Base-by-base conservation (phyloP, 1,139 yeast genomes). In the Protomyces lactucae-debilis region DNA sequence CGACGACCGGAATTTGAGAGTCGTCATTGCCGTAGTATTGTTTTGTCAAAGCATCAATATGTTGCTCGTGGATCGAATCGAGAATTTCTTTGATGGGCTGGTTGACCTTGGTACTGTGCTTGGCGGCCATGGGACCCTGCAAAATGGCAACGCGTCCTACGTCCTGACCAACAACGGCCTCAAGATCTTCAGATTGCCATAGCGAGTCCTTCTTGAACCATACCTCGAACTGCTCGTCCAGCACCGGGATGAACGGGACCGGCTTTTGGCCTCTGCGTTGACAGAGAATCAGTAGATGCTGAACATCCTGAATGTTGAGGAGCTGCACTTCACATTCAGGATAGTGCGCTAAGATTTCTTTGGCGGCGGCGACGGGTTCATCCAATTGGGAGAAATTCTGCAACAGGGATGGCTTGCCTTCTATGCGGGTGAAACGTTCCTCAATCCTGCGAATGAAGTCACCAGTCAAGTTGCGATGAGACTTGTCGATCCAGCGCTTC, bases 61-160 rank as follows among this genome's bases (percentile, higher is more conserved):
- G 98, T 68, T 97, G 97, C 57, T 91, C 85, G 73, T 95, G 97
- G 68, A 93, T 86, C 69, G 83, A 80, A 74, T 92, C 98, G 80
- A 93, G 79, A 71, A 93, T 91, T 60, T 87, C 88, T 77, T 88
- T 86, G 74, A 93, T 88, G 72, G 99, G 98, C 78, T 90, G 97
- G 74, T 93, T 85, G 67, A 88, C 95, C 75, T 83, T 82, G 72
- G 82, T 88, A 71, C 98, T 87, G 80, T 80, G 92, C 78, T 87
- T 92, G 72, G 97, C 97, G 72, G 99, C 96, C 72, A 95, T 99
- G 60, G 99, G 99, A 71, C 99, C 98, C 73, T 91, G 97, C 73
- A 93, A 83, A 71, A 93, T 91, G 87, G 99, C 95, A 25, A 97
- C 92, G 82, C 99, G 88, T 78, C 92, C 95, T 69, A 93, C 98